A percentile compares a stretch with the other conserved stretches of the same genome.
phyloP scores from a whole-genome alignment of 164 flowering plant genomes.

The Vitis riparia region DNA sequence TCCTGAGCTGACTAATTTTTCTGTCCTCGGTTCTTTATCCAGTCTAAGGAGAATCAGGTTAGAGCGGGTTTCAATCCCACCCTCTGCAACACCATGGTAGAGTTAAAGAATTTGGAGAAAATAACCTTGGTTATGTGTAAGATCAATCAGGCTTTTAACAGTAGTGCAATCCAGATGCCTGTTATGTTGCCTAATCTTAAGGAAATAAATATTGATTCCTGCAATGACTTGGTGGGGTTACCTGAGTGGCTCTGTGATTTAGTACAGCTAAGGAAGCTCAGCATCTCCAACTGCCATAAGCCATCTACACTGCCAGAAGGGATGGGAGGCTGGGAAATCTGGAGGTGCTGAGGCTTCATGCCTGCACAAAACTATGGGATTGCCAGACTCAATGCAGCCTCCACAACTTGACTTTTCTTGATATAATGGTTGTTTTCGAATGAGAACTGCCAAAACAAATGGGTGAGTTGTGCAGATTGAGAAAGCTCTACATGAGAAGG shows the following conservation, averaged over 20 bases:
- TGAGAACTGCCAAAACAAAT: constrained; percentile 23
- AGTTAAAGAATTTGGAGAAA: too few relatives aligned
- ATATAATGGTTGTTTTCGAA: constrained; percentile 19
- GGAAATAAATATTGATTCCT: too few relatives aligned
- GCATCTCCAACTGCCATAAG: too few relatives aligned
- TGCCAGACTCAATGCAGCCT: constrained; percentile 25
- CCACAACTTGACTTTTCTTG: constrained; percentile 19
- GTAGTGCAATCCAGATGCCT: too few relatives aligned
- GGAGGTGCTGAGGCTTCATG: constrained; percentile 24
- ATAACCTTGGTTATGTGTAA: too few relatives aligned
- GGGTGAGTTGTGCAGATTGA: constrained; percentile 18
- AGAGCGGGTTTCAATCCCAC: constrained; percentile 17
- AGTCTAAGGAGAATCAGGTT: constrained; percentile 27
- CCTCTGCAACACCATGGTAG: constrained; percentile 9
- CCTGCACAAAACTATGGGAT: constrained; percentile 22
- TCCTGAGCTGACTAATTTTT: constrained; percentile 16
- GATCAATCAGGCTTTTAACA: too few relatives aligned
- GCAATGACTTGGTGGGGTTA: too few relatives aligned
- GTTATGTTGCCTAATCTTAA: too few relatives aligned
- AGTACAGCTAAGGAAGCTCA: too few relatives aligned
- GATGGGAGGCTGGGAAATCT: constrained; percentile 20
- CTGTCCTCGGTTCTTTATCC: neutral
- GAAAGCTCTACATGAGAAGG: constrained; percentile 21
- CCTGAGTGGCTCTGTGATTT: too few relatives aligned
- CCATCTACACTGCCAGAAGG: constrained; percentile 5